Evolutionary conservation across 441 rosid species (phyloP).

Genomic region (Corymbia calophylla): DNA sequence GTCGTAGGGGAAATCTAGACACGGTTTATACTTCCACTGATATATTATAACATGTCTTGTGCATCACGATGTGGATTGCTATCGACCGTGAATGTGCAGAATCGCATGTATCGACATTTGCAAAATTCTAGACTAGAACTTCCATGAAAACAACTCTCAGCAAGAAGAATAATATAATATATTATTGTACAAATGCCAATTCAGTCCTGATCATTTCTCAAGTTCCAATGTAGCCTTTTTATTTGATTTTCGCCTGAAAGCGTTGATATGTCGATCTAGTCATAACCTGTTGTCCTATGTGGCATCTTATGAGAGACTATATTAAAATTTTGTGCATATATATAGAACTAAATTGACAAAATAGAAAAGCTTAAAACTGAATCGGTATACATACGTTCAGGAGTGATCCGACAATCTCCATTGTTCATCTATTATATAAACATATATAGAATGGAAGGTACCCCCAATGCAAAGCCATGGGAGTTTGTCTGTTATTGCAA

Average conservation of each 20-base stretch:
- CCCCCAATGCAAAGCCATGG: not conserved
- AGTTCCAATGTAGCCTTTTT: not conserved
- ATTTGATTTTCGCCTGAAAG: rapidly evolving
- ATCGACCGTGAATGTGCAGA: not conserved
- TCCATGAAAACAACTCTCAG: not conserved
- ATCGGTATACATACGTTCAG: rapidly evolving
- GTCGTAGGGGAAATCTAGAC: not conserved
- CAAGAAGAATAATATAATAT: not conserved
- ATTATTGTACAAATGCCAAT: not conserved
- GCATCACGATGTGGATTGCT: not conserved
- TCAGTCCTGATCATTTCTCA: not conserved
- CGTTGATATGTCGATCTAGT: rapidly evolving
- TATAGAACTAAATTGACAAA: not conserved
- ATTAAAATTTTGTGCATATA: not conserved
- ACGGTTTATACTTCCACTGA: not conserved
- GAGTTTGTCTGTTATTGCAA: not conserved
- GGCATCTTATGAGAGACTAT: rapidly evolving
- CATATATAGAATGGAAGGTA: not conserved
- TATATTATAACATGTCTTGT: not conserved
- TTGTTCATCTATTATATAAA: too few relatives aligned
- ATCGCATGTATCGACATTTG: not conserved
- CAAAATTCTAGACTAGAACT: not conserved
- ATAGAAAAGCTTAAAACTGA: rapidly evolving
- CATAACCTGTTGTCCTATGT: rapidly evolving
- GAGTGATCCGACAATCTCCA: not conserved